Evolutionary conservation across 2,329 filamentous ascomycete genomes (phyloP).

Genomic region (Cercospora canescens): DNA sequence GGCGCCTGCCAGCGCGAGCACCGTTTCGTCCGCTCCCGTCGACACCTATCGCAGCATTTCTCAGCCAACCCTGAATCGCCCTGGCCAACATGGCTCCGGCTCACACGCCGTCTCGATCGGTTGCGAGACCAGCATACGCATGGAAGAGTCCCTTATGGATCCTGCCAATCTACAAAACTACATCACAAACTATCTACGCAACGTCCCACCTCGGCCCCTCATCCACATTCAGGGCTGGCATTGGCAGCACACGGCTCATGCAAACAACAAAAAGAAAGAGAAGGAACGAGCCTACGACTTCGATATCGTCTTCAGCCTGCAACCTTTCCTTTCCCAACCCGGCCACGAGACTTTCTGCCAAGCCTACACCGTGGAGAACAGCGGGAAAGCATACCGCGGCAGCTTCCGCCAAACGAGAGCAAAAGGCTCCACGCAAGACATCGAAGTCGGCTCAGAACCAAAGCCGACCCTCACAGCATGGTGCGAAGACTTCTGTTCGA

Average conservation of each 20-base stretch:
- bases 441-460: constrained; percentile 44
- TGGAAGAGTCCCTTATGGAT: constrained; percentile 30
- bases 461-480: constrained; percentile 56
- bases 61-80: constrained; percentile 8
- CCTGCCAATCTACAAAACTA: constrained; percentile 26
- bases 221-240: constrained; percentile 33
- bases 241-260: constrained; percentile 23
- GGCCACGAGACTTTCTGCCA: constrained; percentile 28
- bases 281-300: constrained; percentile 31
- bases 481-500: constrained; percentile 68
- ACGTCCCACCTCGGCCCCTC: constrained; percentile 25
- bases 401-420: constrained; percentile 57
- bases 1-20: neutral
- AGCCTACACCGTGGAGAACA: constrained; percentile 53
- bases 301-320: constrained; percentile 27
- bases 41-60: constrained; percentile 25
- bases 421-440: constrained; percentile 46
- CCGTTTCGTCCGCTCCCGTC: neutral
- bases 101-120: constrained; percentile 16
- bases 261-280: constrained; percentile 33
- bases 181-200: constrained; percentile 26
- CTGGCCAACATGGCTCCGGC: constrained; percentile 12
- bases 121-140: constrained; percentile 29
- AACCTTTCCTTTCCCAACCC: constrained; percentile 20
- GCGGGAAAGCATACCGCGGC: constrained; percentile 65